Evolutionary conservation across 345 rosid species (phyloP), one percentile per base, ranked within the genome.

Genomic region (Passiflora organensis): DNA sequence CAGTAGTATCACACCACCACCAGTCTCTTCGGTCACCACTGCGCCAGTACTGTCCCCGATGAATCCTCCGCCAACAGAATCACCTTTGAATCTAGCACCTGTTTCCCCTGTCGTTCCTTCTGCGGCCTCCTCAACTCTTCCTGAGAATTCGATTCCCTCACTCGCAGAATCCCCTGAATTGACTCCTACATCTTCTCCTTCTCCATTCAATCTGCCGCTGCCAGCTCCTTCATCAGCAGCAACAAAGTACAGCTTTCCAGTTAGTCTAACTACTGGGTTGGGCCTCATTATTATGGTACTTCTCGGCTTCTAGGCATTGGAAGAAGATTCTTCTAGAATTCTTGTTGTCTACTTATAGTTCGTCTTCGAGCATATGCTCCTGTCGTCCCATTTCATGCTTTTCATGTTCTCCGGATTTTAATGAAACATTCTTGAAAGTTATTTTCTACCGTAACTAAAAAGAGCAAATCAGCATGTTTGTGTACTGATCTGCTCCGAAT

Each of bases 221-320:
- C 50, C 49, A 32, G 54, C 63, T 25, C 52, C 61, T 12, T 51
- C 82, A 4, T 71, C 78, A 11, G 73, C 72, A 39, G 73, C 78
- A 23, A 48, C 18, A 36, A 71, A 60, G 14, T 24, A 19, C 25
- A 36, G 53, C 58, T 48, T 67, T 56, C 50, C 36, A 52, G 38
- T 21, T 25, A 47, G 53, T 49, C 23, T 68, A 24, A 10, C 41
- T 16, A 19, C 56, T 39, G 69, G 55, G 5, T 20, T 67, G 23
- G 50, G 37, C 59, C 2, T 54, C 8, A 60, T 42, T 13, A 22
- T 63, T 42, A 24, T 58, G 57, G 50, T 67, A 59, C 45, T 59
- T 47, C 16, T 59, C 10, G 56, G 42, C 41, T 10, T 58, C 2
- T 72, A 54, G 55, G 62, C 6, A 48, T 43, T 0, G 17, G 12